These are phyloP conservation scores for Coemansia sp. DNA, from an alignment of 192 early-diverging fungal genomes.

Conservation along the genomic window DNA sequence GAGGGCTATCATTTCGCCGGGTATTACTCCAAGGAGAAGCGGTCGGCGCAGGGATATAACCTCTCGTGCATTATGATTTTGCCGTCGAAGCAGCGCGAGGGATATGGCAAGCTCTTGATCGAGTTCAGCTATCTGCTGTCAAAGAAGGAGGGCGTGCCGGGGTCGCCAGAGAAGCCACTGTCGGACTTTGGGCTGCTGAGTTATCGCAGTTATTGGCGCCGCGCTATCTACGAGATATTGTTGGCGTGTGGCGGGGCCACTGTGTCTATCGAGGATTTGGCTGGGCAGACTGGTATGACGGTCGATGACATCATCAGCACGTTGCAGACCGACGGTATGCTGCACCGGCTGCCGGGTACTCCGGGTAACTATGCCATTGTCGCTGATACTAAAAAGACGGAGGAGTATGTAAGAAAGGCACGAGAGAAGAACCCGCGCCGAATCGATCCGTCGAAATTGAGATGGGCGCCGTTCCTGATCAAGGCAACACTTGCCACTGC, in stretches of 20 bases:
- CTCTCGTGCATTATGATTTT: constrained; percentile 95
- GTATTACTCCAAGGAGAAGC: constrained; percentile 98
- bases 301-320: constrained; percentile 83
- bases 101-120: constrained; percentile 91
- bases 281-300: constrained; percentile 73
- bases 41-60: constrained; percentile 81
- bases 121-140: constrained; percentile 91
- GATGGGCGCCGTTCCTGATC: constrained; percentile 73
- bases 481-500: constrained; percentile 23
- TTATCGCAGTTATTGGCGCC: constrained; percentile 89
- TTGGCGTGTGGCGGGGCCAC: constrained; percentile 3
- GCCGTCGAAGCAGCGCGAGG: constrained; percentile 85
- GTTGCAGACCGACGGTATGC: constrained; percentile 62
- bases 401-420: constrained; percentile 56
- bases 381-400: constrained; percentile 53
- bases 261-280: constrained; percentile 62
- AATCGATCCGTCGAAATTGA: constrained; percentile 63
- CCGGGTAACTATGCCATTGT: constrained; percentile 55
- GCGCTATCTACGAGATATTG: constrained; percentile 72
- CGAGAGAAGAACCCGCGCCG: constrained; percentile 59
- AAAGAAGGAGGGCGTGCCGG: constrained; percentile 74
- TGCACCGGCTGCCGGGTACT: constrained; percentile 27
- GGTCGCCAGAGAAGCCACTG: constrained; percentile 90
- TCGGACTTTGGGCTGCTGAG: constrained; percentile 88
- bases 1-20: constrained; percentile 89